Evolutionary conservation across 78 protist genomes (phyloP), one percentile per base, ranked within the genome.

Genomic region (Dictyostelium purpureum): DNA sequence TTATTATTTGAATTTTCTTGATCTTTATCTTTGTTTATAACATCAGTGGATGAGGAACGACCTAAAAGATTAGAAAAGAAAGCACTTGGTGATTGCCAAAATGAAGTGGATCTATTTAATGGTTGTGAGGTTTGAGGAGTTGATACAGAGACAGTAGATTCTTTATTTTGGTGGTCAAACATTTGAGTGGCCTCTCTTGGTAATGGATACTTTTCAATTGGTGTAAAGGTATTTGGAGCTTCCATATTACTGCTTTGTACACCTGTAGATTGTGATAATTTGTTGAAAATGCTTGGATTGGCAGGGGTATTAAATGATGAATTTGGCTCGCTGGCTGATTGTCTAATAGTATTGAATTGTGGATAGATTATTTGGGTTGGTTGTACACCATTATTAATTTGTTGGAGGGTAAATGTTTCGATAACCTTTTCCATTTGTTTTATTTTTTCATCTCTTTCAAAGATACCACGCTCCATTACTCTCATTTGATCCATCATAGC

Each of bases 401-500:
- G 80, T 37, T 70, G 69, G 1, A 85, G 40, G 0, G 71, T 85
- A 1, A 73, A 59, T 2, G 63, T 56, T 49, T 85, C 82, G 1
- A 85, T 45, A 0, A 66, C 66, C 66, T 85, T 70, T 42, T 85
- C 76, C 45, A 85, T 14, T 21, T 35, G 77, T 56, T 51, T 59
- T 10, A 85, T 85, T 52, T 85, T 85, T 40, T 85, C 80, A 57
- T 85, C 92, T 14, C 92, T n/a, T 49, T 85, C 92, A 24, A 73
- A 85, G 4, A 85, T 73, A 45, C 92, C 92, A 7, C 66, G 61
- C 42, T 85, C 92, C 92, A 85, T 85, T 52, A 85, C 66, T 43
- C 92, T 59, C 92, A 85, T 85, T 47, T 85, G 92, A 28, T 85
- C 76, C 33, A 85, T 65, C 51, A 85, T 6, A 9, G 89, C 89